Evolutionary conservation across 1,139 yeast genomes (phyloP), one percentile per base, ranked within the genome.

Genomic region (Ogataea hybrid): DNA sequence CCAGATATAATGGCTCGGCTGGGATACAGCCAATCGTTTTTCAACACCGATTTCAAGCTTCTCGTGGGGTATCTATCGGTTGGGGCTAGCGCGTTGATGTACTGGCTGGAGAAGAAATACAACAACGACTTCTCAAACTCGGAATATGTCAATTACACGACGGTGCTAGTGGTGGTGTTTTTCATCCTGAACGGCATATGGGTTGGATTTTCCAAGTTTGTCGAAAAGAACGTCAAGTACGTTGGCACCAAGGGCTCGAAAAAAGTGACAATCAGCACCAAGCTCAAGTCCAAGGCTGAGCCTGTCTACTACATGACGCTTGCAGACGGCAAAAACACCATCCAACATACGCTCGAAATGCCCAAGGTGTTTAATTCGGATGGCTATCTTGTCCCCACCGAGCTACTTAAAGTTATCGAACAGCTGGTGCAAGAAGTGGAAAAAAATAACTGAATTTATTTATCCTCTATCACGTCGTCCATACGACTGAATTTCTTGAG

Each of bases 11-110:
- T 87, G 46, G 65, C 68, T 15, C 68, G 72, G 34, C 63, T 81
- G 37, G 92, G 90, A 2, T 89, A 76, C 61, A 65, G 64, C 12
- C 87, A 87, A 60, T 69, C 79, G 16, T 81, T 79, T 57, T 56
- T 56, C 11, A 60, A 81, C 28, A 69, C 69, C 37, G 95, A 89
- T 57, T 64, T 74, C 21, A 82, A 84, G 53, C 69, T 90, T 35
- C 80, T 73, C 1, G 62, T 89, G 33, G 96, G 96, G 0, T 81
- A 79, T 53, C 51, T 71, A 10, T 77, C 88, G 2, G 90, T 85
- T 8, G 65, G 69, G 1, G 65, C 82, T 14, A 86, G 95, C 2
- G 96, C 75, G 1, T 61, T 68, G 5, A 75, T 88, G 44, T 88
- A 77, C 58, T 70, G 71, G 44, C 61, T 79, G 32, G 97, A 90